Conservation (phyloP, 805 yeast species). For the Zygosaccharomyces siamensis region DNA sequence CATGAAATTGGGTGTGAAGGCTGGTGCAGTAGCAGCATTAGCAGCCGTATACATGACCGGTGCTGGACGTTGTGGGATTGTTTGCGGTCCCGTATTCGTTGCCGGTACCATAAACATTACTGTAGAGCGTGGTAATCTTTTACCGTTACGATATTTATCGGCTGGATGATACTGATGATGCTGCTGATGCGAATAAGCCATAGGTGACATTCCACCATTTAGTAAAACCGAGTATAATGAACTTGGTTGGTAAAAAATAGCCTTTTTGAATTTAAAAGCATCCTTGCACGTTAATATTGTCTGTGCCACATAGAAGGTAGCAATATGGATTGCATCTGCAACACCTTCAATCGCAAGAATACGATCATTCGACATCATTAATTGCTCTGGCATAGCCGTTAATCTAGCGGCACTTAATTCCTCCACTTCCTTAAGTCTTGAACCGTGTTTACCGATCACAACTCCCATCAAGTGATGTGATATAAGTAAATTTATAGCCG, state of each 20-base stretch:
- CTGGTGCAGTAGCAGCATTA: constrained; percentile 25
- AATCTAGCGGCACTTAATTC: constrained; percentile 74
- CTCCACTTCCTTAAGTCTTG: constrained; percentile 73
- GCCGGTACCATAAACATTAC: constrained; percentile 11
- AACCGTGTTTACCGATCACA: constrained; percentile 73
- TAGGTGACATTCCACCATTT: constrained; percentile 14
- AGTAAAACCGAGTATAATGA: constrained; percentile 27
- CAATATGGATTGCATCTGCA: constrained; percentile 83
- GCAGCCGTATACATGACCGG: constrained; percentile 25
- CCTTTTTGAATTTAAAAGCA: constrained; percentile 45
- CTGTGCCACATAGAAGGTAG: constrained; percentile 67
- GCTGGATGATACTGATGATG: constrained; percentile 29
- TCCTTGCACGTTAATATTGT: constrained; percentile 56
- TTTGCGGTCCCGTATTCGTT: constrained; percentile 4
- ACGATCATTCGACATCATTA: constrained; percentile 76
- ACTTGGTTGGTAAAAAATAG: constrained; percentile 33
- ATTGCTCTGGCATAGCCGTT: constrained; percentile 63
- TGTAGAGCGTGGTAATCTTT: constrained; percentile 18
- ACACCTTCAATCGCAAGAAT: constrained; percentile 67
- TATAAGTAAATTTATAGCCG: constrained; percentile 56
- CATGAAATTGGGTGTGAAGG: constrained; percentile 25
- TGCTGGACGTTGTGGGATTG: constrained; percentile 5
- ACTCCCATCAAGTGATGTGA: constrained; percentile 80
- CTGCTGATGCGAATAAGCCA: constrained; percentile 23
- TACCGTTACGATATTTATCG: constrained; percentile 21